phyloP scores from a whole-genome alignment of 2,329 filamentous ascomycete genomes.

The Plectosphaerella sp. region DNA sequence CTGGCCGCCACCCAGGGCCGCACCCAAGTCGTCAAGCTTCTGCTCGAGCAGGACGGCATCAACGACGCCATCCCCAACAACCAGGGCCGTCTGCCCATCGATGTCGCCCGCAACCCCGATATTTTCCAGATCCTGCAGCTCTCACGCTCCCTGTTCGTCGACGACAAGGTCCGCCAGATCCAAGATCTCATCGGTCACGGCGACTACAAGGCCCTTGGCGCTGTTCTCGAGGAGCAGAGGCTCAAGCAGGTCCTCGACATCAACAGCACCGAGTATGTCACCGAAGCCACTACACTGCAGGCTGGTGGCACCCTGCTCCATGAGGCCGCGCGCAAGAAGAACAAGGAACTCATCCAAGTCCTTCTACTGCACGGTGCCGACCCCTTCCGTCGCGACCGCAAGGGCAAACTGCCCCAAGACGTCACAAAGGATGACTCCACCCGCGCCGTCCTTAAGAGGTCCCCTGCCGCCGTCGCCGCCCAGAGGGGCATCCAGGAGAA shows the following conservation, averaged over 20 bases:
- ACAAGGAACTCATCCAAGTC: conserved; percentile 83
- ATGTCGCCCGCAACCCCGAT: conserved; percentile 85
- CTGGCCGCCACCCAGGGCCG: conserved; percentile 81
- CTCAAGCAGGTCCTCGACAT: conserved; percentile 87
- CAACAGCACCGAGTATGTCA: conserved; percentile 84
- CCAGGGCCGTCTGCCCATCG: conserved; percentile 78
- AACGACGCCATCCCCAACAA: conserved; percentile 86
- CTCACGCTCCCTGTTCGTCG: conserved; percentile 82
- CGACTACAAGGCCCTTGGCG: conserved; percentile 74
- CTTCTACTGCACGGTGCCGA: conserved; percentile 91
- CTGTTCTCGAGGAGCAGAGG: conserved; percentile 76
- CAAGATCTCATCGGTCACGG: conserved; percentile 70
- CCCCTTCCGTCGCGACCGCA: conserved; percentile 90
- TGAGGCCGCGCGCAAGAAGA: conserved; percentile 84
- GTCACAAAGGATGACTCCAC: conserved; percentile 93
- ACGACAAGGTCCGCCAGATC: conserved; percentile 78
- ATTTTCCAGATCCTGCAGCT: conserved; percentile 96
- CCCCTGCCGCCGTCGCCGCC: conserved; percentile 87
- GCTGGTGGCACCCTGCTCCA: conserved; percentile 89
- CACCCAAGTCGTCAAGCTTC: conserved; percentile 71
- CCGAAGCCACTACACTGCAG: conserved; percentile 71
- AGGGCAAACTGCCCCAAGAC: conserved; percentile 92
- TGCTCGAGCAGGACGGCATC: conserved; percentile 77
- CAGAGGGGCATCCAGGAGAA: conserved; percentile 96
- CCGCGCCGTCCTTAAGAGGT: conserved; percentile 84